Percentiles rank a stretch among this genome's conserved stretches.
Evolutionary conservation across 2,329 filamentous ascomycete genomes (phyloP).

Genomic region (Stagonosporopsis cucurbitacearum): DNA sequence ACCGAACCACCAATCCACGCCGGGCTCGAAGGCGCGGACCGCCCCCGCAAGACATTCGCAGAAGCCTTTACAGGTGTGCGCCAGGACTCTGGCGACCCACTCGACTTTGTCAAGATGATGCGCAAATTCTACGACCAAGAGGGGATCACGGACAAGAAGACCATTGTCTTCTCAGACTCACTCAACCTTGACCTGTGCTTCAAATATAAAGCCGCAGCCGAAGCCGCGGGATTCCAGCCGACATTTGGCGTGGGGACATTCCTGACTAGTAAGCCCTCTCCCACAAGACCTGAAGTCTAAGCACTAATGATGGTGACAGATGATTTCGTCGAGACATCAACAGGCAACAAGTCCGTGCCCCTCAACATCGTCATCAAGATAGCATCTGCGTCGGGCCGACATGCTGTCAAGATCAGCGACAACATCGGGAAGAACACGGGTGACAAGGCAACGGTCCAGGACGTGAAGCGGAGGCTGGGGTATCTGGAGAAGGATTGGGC

Average conservation of each 20-base stretch:
- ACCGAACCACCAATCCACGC: constrained; percentile 55
- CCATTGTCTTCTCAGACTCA: constrained; percentile 94
- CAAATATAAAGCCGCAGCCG: constrained; percentile 84
- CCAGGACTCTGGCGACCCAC: constrained; percentile 88
- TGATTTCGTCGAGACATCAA: constrained; percentile 78
- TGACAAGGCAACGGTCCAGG: constrained; percentile 75
- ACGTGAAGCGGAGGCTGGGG: constrained; percentile 83
- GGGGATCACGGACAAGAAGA: constrained; percentile 80
- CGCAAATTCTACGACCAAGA: constrained; percentile 79
- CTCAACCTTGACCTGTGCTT: constrained; percentile 89
- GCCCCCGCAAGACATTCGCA: constrained; percentile 70
- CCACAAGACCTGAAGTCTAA: too few species aligned
- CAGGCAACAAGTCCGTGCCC: constrained; percentile 82
- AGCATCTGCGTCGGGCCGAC: constrained; percentile 78
- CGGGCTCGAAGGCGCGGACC: constrained; percentile 48
- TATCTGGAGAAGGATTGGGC: constrained; percentile 87
- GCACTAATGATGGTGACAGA: constrained; percentile 55
- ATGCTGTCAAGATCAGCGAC: constrained; percentile 88
- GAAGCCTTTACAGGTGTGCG: constrained; percentile 83
- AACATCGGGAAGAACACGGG: constrained; percentile 96
- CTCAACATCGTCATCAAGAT: constrained; percentile 99
- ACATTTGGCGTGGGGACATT: constrained; percentile 96
- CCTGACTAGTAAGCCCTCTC: constrained; percentile 70
- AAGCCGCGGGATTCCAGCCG: constrained; percentile 79
- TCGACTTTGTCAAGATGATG: constrained; percentile 78